Evolutionary conservation across 2,329 filamentous ascomycete species (phyloP).

Genomic region (Teratosphaeria epicoccoides): DNA sequence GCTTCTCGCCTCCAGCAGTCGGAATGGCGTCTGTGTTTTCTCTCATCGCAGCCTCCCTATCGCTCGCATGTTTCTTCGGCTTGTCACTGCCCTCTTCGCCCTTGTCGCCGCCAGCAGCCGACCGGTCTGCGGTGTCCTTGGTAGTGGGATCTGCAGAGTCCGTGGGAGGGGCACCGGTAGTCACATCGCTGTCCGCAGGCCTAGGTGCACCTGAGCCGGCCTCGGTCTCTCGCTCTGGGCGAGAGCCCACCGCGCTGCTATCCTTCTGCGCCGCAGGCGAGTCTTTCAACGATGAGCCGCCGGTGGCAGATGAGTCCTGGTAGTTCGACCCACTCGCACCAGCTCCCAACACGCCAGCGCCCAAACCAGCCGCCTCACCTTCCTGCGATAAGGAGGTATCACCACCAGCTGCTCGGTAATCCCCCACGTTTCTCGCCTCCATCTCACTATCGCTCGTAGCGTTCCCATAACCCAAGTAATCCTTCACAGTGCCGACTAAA

Average conservation of each 20-base stretch:
- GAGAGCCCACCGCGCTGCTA: background rate
- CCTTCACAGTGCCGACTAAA: slow-evolving; percentile 14
- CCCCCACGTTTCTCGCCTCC: slow-evolving; percentile 1
- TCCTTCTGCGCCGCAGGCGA: background rate
- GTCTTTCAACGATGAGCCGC: background rate
- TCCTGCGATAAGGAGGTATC: background rate
- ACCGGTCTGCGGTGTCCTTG: background rate
- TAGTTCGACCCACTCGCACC: background rate
- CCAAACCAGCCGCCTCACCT: background rate
- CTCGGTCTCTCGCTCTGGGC: background rate
- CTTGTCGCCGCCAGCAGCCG: background rate
- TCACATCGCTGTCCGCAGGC: slow-evolving; percentile 3
- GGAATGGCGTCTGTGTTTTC: slow-evolving; percentile 24
- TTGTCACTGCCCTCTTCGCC: background rate
- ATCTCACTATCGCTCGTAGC: background rate
- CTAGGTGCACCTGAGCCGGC: background rate
- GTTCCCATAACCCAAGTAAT: slow-evolving; percentile 12
- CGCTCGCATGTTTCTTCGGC: slow-evolving; percentile 3
- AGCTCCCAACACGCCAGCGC: background rate
- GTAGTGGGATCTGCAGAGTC: slow-evolving; percentile 2
- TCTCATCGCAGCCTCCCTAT: background rate
- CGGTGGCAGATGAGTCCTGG: background rate
- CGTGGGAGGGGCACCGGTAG: background rate
- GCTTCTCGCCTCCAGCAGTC: slow-evolving; percentile 22
- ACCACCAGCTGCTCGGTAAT: background rate